Conservation (phyloP, 2,329 filamentous ascomycete genomes). For the Diplodia corticola region DNA sequence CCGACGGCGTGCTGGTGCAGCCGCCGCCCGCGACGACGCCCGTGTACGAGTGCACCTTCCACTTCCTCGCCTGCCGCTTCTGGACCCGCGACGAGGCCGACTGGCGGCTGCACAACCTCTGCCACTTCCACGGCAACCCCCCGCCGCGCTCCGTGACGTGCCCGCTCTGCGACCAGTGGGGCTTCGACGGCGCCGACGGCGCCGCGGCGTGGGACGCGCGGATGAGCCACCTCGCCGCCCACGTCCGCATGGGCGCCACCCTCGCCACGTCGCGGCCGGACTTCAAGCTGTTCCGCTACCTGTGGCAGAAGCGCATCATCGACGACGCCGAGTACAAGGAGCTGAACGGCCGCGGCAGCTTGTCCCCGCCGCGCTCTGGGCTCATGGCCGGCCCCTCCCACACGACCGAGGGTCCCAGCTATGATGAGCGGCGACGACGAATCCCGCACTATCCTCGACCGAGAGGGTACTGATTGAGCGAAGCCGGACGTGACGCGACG, state of each 20-base stretch:
- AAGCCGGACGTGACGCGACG: neutral
- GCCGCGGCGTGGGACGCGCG: slow-evolving; percentile 29
- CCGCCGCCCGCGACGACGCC: slow-evolving; percentile 24
- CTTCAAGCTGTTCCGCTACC: slow-evolving; percentile 32
- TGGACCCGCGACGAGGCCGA: slow-evolving; percentile 27
- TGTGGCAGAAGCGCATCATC: slow-evolving; percentile 37
- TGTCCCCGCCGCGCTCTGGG: neutral
- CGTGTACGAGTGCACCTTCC: slow-evolving; percentile 36
- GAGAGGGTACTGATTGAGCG: neutral
- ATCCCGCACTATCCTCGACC: neutral
- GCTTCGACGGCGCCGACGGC: slow-evolving; percentile 25
- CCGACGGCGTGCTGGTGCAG: slow-evolving; percentile 32
- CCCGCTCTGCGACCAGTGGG: slow-evolving; percentile 37
- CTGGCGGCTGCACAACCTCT: slow-evolving; percentile 35
- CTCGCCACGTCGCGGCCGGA: slow-evolving; percentile 33
- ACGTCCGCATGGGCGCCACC: slow-evolving; percentile 31
- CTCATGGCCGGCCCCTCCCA: neutral
- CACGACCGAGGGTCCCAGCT: neutral
- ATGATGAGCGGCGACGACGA: neutral
- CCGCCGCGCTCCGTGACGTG: slow-evolving; percentile 35
- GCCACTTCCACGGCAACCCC: slow-evolving; percentile 37
- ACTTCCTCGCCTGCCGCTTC: slow-evolving; percentile 36
- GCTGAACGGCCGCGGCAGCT: slow-evolving; percentile 34
- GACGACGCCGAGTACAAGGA: slow-evolving; percentile 37
- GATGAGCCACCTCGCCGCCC: slow-evolving; percentile 35